Evolutionary conservation across 1,139 yeast genomes (phyloP).

Genomic region (Blastobotrys raffinosifermentans): DNA sequence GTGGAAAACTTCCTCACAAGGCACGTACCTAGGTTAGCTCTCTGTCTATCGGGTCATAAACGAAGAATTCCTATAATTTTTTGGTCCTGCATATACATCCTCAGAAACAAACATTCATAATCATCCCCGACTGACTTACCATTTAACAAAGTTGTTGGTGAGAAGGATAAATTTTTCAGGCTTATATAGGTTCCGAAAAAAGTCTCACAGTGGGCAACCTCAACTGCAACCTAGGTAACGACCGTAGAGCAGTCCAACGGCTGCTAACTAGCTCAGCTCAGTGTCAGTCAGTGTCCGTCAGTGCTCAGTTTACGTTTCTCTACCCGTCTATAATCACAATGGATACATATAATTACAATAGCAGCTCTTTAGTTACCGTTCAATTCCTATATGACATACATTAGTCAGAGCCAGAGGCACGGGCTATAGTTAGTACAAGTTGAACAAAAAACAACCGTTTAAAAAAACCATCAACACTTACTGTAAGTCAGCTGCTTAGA

Average conservation of each 20-base stretch:
- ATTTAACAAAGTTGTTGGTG: not conserved
- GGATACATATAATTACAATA: too few relatives aligned
- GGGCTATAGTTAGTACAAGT: conserved; percentile 11
- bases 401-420: conserved; percentile 19
- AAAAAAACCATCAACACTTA: conserved; percentile 13
- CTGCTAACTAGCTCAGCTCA: too few relatives aligned
- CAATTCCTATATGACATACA: conserved; percentile 3
- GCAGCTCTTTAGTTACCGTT: too few relatives aligned
- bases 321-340: too few relatives aligned
- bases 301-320: too few relatives aligned
- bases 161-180: not conserved
- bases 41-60: conserved; percentile 43
- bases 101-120: conserved; percentile 39
- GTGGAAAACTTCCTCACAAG: conserved; percentile 21
- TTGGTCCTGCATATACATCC: conserved; percentile 66
- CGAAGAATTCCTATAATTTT: conserved; percentile 56
- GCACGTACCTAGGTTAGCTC: conserved; percentile 7
- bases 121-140: conserved; percentile 22
- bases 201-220: not conserved
- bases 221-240: not conserved
- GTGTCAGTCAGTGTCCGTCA: too few relatives aligned
- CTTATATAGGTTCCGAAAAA: not conserved
- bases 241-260: too few relatives aligned
- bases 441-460: not conserved
- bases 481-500: conserved; percentile 94